Evolutionary conservation across 1,139 yeast species (phyloP), one percentile per base, ranked within the genome.

Genomic region (Arxiozyma slooffiae): DNA sequence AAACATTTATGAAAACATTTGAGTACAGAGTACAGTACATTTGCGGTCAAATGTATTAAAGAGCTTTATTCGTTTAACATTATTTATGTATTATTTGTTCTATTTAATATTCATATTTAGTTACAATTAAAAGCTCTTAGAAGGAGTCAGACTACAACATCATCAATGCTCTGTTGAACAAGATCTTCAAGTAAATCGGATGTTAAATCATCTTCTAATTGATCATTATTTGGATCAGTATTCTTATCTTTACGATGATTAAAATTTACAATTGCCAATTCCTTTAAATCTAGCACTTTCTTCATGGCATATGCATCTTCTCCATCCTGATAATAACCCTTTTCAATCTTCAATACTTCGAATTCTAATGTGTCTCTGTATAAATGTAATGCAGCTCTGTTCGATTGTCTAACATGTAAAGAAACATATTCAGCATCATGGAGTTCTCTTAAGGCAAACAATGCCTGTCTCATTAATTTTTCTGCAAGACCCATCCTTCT

Each of bases 231-330:
- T 41, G 44, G 37, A 38, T 48, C 51, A 11, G 50, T 54, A 17
- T 41, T 41, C 38, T 41, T 11, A n/a, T 30, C 36, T 14, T 53
- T 41, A 37, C 55, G 55, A 49, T 60, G 64, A 58, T 78, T 81
- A 54, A 77, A 78, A 47, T 69, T 67, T 52, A 79, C 74, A 21
- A 90, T 89, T 48, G 79, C 58, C 52, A 84, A 70, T 24, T 81
- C 82, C 7, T 82, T 82, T 51, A 81, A 64, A 17, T 71, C 71
- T 58, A 86, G 72, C 1, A 72, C 74, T 62, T 84, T 83, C 64
- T 80, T 82, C 98, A 92, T 92, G 42, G 95, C 85, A 68, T 89
- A 92, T n/a, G 98, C 98, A 71, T 94, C 97, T 68, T 94, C 99
- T 26, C 96, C 96, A 68, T 92, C 97, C 53, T 92, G 97, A 65